phyloP scores from a whole-genome alignment of 495 filamentous ascomycete genomes.

The Aspergillus leporis region DNA sequence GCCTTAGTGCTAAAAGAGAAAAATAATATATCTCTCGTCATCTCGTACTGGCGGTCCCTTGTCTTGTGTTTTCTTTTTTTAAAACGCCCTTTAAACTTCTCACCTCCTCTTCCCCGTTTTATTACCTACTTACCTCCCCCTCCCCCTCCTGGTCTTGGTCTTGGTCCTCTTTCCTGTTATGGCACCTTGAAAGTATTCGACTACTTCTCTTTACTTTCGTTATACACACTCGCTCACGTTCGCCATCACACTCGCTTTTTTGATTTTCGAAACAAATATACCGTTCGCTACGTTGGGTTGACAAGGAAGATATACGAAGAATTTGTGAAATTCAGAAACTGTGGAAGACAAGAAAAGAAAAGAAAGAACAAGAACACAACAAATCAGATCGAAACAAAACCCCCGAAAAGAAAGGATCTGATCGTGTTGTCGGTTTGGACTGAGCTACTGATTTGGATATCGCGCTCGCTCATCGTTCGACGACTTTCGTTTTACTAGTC shows the following conservation, averaged over 20 bases:
- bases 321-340: conserved; percentile 5
- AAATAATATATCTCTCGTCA: conserved; percentile 26
- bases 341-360: conserved; percentile 17
- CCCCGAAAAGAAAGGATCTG: background rate
- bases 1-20: conserved; percentile 19
- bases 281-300: conserved; percentile 47
- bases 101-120: conserved; percentile 11
- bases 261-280: conserved; percentile 37
- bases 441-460: conserved; percentile 20
- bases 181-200: conserved; percentile 31
- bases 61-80: conserved; percentile 11
- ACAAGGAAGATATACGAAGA: conserved; percentile 9
- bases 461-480: conserved; percentile 24
- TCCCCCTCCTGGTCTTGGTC: conserved; percentile 15
- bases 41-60: conserved; percentile 11
- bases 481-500: conserved; percentile 24
- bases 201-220: conserved; percentile 20
- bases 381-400: conserved; percentile 8
- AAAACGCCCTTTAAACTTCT: background rate
- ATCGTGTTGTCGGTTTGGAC: conserved; percentile 7
- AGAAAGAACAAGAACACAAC: conserved; percentile 15
- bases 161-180: conserved; percentile 28
- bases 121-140: conserved; percentile 16
- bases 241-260: conserved; percentile 51
- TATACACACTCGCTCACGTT: conserved; percentile 46